Evolutionary conservation across 2,329 filamentous ascomycete genomes (phyloP).

Genomic region (Diaporthe aspalathi): DNA sequence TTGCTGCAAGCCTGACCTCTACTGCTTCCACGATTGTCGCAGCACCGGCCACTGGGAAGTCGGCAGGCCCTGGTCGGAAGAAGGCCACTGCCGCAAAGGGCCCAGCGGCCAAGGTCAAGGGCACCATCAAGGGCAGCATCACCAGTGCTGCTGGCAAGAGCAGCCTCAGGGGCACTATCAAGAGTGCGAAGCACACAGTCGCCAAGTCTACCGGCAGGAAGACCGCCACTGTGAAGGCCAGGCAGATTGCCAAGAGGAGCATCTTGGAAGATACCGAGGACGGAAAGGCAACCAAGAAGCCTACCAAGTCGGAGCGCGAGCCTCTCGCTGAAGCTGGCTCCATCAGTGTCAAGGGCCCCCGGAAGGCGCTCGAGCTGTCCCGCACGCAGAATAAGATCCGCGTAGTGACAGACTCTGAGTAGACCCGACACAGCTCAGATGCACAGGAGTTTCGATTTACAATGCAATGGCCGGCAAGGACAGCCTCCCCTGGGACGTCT

Average conservation of each 20-base stretch:
- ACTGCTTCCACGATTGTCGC: constrained; percentile 21
- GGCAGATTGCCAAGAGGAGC: constrained; percentile 36
- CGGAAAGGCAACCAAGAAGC: constrained; percentile 20
- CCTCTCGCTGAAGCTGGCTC: constrained; percentile 23
- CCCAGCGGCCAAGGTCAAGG: constrained; percentile 26
- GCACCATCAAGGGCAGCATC: constrained; percentile 10
- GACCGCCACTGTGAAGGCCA: constrained; percentile 26
- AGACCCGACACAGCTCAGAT: constrained; percentile 4
- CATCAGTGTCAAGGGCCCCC: constrained; percentile 37
- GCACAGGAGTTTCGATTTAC: background rate
- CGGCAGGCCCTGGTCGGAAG: constrained; percentile 8
- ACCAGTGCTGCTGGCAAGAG: constrained; percentile 25
- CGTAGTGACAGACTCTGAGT: constrained; percentile 29
- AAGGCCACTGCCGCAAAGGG: constrained; percentile 4
- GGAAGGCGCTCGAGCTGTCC: constrained; percentile 34
- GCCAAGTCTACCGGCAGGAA: constrained; percentile 29
- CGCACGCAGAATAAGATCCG: constrained; percentile 35
- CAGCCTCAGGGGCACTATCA: constrained; percentile 16
- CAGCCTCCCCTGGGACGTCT: background rate
- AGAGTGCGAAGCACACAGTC: constrained; percentile 29
- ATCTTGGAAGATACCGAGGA: constrained; percentile 31
- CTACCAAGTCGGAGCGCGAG: constrained; percentile 3
- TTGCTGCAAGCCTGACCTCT: constrained; percentile 37
- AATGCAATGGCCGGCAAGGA: background rate
- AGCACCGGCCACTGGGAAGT: constrained; percentile 1